phyloP scores from a whole-genome alignment of 257 asterid genomes.

The Solanum chilense region DNA sequence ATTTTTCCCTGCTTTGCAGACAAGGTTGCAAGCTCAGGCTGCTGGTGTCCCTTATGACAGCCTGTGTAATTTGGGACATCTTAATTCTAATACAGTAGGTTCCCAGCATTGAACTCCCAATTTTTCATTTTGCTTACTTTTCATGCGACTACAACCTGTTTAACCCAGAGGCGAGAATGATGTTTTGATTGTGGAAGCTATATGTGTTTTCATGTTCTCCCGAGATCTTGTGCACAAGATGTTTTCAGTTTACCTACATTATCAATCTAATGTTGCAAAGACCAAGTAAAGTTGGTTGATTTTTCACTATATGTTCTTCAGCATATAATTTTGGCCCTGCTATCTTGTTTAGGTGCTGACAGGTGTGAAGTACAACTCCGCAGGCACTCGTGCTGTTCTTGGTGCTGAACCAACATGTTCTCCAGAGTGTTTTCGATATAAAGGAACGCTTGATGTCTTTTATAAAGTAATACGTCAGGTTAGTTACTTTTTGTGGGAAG shows the following conservation, averaged over 20 bases:
- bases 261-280: background rate
- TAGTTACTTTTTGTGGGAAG: conserved; percentile 12
- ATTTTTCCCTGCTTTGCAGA: conserved; percentile 27
- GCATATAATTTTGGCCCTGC: conserved; percentile 1
- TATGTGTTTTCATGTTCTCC: background rate
- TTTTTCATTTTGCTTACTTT: background rate
- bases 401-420: conserved; percentile 33
- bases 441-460: conserved; percentile 71
- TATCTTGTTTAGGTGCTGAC: conserved; percentile 38
- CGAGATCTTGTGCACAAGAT: background rate
- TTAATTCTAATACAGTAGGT: conserved; percentile 17
- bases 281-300: background rate
- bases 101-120: background rate
- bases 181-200: background rate
- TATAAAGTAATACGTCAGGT: conserved; percentile 67
- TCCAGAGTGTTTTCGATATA: conserved; percentile 46
- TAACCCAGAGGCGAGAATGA: background rate
- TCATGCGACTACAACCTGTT: background rate
- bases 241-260: background rate
- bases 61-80: conserved; percentile 14
- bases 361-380: conserved; percentile 23
- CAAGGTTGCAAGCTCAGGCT: conserved; percentile 91
- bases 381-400: conserved; percentile 18
- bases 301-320: background rate
- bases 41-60: conserved; percentile 54